Percentiles rank a stretch among this genome's conserved stretches.
These are phyloP conservation scores for Tylopilus subfusipes DNA, from an alignment of 768 basidiomycete species.

Conservation along the genomic window DNA sequence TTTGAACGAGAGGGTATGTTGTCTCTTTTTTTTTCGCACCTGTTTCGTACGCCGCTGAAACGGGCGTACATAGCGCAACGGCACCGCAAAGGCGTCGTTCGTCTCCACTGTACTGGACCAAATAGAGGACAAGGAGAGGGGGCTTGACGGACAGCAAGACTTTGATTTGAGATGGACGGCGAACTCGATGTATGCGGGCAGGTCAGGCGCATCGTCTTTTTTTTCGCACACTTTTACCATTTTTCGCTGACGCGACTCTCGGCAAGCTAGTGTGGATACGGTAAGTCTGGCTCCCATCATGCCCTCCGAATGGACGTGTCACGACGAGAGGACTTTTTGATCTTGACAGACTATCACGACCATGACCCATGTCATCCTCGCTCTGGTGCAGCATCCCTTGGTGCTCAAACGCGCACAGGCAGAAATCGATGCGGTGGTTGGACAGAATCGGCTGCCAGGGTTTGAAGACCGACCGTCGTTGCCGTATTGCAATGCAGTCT, in stretches of 20 bases:
- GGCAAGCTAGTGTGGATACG: constrained; percentile 55
- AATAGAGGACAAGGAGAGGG: neutral
- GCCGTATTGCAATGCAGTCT: constrained; percentile 56
- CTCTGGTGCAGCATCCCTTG: constrained; percentile 61
- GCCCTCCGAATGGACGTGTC: neutral
- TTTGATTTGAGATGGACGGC: constrained; percentile 78
- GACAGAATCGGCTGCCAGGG: constrained; percentile 48
- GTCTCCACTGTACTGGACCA: constrained; percentile 51
- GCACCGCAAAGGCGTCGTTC: constrained; percentile 39
- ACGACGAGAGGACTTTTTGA: constrained; percentile 15
- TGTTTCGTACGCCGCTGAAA: neutral
- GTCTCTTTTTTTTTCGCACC: neutral
- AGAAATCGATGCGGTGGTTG: constrained; percentile 57
- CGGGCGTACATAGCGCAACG: constrained; percentile 27
- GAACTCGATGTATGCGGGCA: constrained; percentile 72
- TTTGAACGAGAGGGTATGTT: constrained; percentile 53
- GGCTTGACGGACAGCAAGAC: constrained; percentile 39
- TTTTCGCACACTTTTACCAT: neutral
- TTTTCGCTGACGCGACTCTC: neutral
- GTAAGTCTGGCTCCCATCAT: constrained; percentile 32
- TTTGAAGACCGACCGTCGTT: constrained; percentile 53
- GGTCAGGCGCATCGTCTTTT: constrained; percentile 10
- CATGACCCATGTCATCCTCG: constrained; percentile 58
- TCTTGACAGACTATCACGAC: constrained; percentile 46
- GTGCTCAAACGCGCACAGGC: constrained; percentile 55